Base-by-base conservation (phyloP, 768 basidiomycete genomes). In the Trametes coccinea region DNA sequence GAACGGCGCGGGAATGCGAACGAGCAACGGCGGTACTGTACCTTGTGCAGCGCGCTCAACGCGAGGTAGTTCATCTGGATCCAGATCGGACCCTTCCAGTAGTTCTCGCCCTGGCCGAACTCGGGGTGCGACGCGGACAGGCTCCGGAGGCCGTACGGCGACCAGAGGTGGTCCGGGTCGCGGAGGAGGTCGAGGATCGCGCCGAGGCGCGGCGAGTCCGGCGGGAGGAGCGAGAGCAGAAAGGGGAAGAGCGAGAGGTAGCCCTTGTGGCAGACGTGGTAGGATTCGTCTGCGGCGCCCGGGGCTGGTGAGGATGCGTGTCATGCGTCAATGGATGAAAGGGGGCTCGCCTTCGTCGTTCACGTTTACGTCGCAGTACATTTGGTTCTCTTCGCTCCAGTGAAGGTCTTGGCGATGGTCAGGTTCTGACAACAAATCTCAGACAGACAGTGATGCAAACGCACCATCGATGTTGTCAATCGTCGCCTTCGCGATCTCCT, bases 61-160 rank as follows among this genome's bases (percentile, higher is more conserved):
- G 89, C 87, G 62, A 98, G 81, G 71, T 94, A 98, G 75, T 98
- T 98, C 90, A 98, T 95, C 73, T 93, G 95, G 40, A 97, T 83
- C 95, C 95, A 98, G 51, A 98, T 90, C 2, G 95, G 92, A 1
- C 96, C 95, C 69, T 89, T 89, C 95, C 95, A 98, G 74, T 98
- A 98, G 76, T 98, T 92, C 75, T 98, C 95, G 49, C 90, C 96
- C 67, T 84, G 77, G 13, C 95, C 95, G 68, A 94, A 98, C 51
- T 92, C 84, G n/a, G 89, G 85, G 70, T 98, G 93, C 17, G 86
- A 84, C n/a, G 83, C 86, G 6, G 91, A 93, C 55, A 98, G 76
- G 64, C 93, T 95, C 31, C 95, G 88, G 39, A 98, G 77, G 30
- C 96, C 95, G 71, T 87, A 95, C 0, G 85, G 81, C 2, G 94